A percentile compares a stretch with the other conserved stretches of the same genome.
These are phyloP conservation scores for Breynia disticha DNA, from an alignment of 441 rosid genomes.

Conservation along the genomic window DNA sequence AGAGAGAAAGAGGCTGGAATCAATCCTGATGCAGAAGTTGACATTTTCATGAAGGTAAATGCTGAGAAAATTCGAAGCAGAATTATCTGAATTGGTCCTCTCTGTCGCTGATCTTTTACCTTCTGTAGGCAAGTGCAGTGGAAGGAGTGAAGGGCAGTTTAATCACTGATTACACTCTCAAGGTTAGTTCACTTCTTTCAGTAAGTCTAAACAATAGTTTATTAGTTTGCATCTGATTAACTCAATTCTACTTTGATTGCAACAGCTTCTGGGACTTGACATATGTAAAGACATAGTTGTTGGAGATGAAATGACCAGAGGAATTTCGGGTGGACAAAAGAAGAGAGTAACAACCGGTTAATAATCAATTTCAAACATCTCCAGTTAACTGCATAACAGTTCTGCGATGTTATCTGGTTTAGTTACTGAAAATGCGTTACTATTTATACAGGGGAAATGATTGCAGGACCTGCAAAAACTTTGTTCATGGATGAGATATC, in stretches of 20 bases:
- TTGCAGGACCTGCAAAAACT: conserved; percentile 70
- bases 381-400: too few species aligned
- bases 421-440: not conserved
- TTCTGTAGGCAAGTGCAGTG: conserved; percentile 38
- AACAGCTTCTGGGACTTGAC: conserved; percentile 73
- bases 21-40: conserved; percentile 27
- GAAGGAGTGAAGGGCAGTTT: conserved; percentile 56
- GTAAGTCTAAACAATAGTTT: not conserved
- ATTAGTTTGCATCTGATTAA: not conserved
- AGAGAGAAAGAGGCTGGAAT: conserved; percentile 23
- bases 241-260: not conserved
- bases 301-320: conserved; percentile 79
- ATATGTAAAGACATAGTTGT: conserved; percentile 72
- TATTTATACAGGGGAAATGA: conserved; percentile 53
- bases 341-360: conserved; percentile 80
- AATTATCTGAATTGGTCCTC: too few species aligned
- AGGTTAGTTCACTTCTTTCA: conserved; percentile 15
- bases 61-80: too few species aligned
- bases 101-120: not conserved
- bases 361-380: too few species aligned
- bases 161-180: conserved; percentile 58
- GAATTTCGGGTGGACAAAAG: conserved; percentile 83
- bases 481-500: conserved; percentile 93
- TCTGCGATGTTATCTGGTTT: too few species aligned
- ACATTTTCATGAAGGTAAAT: conserved; percentile 25